Evolutionary conservation across 2,329 filamentous ascomycete genomes (phyloP).

Genomic region (Hypoxylon sp.): DNA sequence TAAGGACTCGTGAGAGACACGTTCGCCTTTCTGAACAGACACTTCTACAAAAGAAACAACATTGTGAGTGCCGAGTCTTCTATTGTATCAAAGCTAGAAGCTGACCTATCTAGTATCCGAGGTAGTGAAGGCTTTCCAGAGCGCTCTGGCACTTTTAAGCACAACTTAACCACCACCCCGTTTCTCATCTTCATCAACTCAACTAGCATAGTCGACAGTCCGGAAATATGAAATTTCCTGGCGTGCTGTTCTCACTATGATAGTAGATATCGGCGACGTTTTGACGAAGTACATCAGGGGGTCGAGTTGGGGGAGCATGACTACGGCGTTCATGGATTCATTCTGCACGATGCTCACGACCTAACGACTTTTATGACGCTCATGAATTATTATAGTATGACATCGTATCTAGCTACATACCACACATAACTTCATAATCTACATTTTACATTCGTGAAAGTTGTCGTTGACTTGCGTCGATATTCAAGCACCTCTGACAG

Average conservation of each 20-base stretch:
- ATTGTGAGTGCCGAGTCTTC: conserved; percentile 71
- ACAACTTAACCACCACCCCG: conserved; percentile 39
- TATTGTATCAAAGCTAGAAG: conserved; percentile 25
- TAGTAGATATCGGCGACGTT: background rate
- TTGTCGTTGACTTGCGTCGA: background rate
- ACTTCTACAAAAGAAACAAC: conserved; percentile 80
- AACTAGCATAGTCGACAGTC: background rate
- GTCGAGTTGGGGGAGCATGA: conserved; percentile 8
- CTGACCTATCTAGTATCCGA: conserved; percentile 60
- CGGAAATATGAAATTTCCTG: background rate
- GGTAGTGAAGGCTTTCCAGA: conserved; percentile 74
- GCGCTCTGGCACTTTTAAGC: conserved; percentile 68
- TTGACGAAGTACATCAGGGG: conserved; percentile 4
- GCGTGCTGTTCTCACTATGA: background rate
- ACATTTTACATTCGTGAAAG: background rate
- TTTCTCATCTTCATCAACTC: conserved; percentile 11
- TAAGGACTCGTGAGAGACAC: conserved; percentile 83
- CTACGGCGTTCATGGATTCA: conserved; percentile 23
- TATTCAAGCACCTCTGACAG: background rate
- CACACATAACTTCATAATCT: conserved; percentile 5
- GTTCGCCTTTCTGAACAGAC: conserved; percentile 80
- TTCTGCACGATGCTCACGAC: conserved; percentile 28
- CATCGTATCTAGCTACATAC: conserved; percentile 22
- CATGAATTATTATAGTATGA: conserved; percentile 29
- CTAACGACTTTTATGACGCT: conserved; percentile 39